Percentiles rank a stretch among this genome's conserved stretches.
Evolutionary conservation across 148 eudicot genomes (phyloP).

Genomic region (Dianthus caryophyllus): DNA sequence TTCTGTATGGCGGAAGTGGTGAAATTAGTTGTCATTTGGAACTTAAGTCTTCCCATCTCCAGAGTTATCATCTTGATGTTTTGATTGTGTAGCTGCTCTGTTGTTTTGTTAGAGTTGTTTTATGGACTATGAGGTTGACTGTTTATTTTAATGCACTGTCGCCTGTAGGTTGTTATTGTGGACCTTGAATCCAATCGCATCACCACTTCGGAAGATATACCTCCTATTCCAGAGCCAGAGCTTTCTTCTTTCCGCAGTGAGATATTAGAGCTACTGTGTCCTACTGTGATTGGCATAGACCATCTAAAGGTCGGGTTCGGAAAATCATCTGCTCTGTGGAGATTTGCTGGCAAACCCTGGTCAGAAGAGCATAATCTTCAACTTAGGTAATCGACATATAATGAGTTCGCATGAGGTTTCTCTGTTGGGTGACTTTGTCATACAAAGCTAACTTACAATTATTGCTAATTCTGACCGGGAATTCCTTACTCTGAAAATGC

Average conservation of each 20-base stretch:
- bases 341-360: constrained; percentile 63
- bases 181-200: constrained; percentile 85
- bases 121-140: constrained; percentile 18
- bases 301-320: constrained; percentile 45
- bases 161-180: constrained; percentile 82
- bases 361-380: constrained; percentile 79
- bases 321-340: constrained; percentile 42
- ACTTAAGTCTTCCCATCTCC: background rate
- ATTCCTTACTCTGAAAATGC: too few relatives aligned
- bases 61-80: background rate
- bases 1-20: background rate
- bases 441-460: background rate
- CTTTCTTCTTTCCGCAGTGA: constrained; percentile 62
- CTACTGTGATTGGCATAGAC: constrained; percentile 83
- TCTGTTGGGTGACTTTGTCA: background rate
- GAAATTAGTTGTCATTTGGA: background rate
- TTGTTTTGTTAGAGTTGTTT: background rate
- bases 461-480: background rate
- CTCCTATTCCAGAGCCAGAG: constrained; percentile 96
- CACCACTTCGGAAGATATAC: constrained; percentile 91
- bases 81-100: background rate
- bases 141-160: constrained; percentile 8
- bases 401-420: constrained; percentile 11
- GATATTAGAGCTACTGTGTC: constrained; percentile 68
- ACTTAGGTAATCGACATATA: constrained; percentile 49